These are phyloP conservation scores for Monosporascus sp. DNA, from an alignment of 2,329 filamentous ascomycete species.

Conservation along the genomic window DNA sequence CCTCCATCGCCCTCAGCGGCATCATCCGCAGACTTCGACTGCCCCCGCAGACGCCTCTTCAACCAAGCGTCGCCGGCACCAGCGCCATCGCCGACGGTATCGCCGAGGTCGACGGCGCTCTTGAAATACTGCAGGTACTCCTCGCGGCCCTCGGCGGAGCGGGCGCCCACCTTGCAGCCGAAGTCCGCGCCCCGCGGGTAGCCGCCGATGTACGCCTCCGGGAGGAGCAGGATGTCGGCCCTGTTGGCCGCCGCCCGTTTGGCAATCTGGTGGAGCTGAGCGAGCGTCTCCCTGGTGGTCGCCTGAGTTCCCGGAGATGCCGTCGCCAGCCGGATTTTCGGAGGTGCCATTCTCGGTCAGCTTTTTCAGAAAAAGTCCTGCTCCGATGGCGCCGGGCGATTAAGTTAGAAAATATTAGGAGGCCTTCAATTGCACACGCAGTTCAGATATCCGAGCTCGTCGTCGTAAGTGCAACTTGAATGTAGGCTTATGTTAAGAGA, in stretches of 20 bases:
- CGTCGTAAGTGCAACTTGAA: no score
- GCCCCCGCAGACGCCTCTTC: conserved; percentile 47
- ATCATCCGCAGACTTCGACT: conserved; percentile 8
- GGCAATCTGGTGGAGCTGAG: conserved; percentile 59
- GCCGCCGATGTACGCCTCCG: conserved; percentile 87
- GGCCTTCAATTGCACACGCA: no score
- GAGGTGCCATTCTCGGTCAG: conserved; percentile 7
- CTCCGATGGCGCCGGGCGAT: no score
- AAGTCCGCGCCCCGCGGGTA: conserved; percentile 81
- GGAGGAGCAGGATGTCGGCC: conserved; percentile 74
- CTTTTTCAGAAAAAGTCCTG: no score
- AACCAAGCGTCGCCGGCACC: conserved; percentile 73
- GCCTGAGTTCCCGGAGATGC: conserved; percentile 48
- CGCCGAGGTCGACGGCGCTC: conserved; percentile 75
- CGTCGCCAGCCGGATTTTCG: conserved; percentile 47
- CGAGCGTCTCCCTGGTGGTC: conserved; percentile 56
- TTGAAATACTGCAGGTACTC: conserved; percentile 80
- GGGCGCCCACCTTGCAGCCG: conserved; percentile 67
- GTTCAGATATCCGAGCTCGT: no score
- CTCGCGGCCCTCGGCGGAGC: conserved; percentile 67
- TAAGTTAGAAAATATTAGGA: no score
- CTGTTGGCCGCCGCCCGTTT: conserved; percentile 50
- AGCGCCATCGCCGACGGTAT: conserved; percentile 57
- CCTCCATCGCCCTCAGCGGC: conserved; percentile 31
- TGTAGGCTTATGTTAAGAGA: no score